Evolutionary conservation across 257 asterid species (phyloP).

Genomic region (Rehmannia glutinosa): DNA sequence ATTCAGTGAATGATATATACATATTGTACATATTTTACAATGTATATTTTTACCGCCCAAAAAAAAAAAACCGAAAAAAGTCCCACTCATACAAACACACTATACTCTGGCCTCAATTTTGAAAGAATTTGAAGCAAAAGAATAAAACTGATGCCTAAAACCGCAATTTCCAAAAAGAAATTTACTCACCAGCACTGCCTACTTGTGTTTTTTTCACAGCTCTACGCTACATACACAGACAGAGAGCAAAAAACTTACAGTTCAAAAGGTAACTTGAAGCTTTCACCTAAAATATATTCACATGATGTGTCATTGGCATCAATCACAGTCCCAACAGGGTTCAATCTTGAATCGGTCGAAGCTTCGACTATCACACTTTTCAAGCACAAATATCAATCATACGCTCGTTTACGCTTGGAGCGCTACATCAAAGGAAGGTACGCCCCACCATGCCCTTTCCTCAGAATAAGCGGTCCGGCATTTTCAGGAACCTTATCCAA

Average conservation of each 20-base stretch:
- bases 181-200: constrained; percentile 32
- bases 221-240: constrained; percentile 21
- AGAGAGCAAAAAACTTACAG: constrained; percentile 22
- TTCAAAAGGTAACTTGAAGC: constrained; percentile 12
- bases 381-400: background rate
- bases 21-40: constrained; percentile 34
- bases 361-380: too few relatives aligned
- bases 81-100: constrained; percentile 20
- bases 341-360: too few relatives aligned
- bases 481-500: constrained; percentile 93
- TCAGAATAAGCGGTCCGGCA: constrained; percentile 95
- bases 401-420: background rate
- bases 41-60: constrained; percentile 24
- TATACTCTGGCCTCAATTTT: constrained; percentile 21
- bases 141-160: constrained; percentile 38
- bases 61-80: too few relatives aligned
- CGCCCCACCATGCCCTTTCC: constrained; percentile 98
- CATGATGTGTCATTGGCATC: background rate
- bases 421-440: constrained; percentile 91
- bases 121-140: constrained; percentile 31
- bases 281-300: constrained; percentile 12
- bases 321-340: too few relatives aligned
- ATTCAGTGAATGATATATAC: constrained; percentile 31
- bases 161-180: constrained; percentile 26
- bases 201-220: constrained; percentile 20